These are phyloP conservation scores for Kandelia obovata DNA, from an alignment of 345 rosid genomes.

Conservation along the genomic window DNA sequence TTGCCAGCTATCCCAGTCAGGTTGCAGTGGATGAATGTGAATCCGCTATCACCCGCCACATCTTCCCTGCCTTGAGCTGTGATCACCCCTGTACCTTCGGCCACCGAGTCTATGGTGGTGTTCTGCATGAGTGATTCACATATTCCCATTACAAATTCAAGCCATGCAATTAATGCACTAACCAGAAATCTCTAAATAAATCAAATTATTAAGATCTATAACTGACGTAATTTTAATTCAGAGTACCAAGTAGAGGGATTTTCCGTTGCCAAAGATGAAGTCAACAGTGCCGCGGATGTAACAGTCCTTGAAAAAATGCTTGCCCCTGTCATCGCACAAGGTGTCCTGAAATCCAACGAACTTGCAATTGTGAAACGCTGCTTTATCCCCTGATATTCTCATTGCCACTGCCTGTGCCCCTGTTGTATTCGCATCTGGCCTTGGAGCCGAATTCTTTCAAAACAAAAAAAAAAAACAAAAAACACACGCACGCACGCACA, in stretches of 20 bases:
- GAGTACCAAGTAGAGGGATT: slow-evolving; percentile 43
- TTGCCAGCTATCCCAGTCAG: slow-evolving; percentile 21
- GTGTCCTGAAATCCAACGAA: slow-evolving; percentile 53
- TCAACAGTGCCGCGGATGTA: slow-evolving; percentile 46
- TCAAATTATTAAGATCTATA: too few species aligned
- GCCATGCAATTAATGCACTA: too few species aligned
- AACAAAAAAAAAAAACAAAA: neutral
- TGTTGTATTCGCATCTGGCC: slow-evolving; percentile 33
- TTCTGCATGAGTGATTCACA: slow-evolving; percentile 18
- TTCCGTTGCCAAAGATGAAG: slow-evolving; percentile 51
- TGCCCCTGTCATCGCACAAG: slow-evolving; percentile 43
- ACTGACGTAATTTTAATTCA: neutral
- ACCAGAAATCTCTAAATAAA: too few species aligned
- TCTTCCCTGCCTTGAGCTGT: slow-evolving; percentile 42
- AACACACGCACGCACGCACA: too few species aligned
- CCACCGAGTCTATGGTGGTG: slow-evolving; percentile 37
- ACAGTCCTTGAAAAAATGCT: slow-evolving; percentile 43
- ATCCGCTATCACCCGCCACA: slow-evolving; percentile 27
- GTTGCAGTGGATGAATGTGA: slow-evolving; percentile 36
- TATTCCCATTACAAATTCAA: too few species aligned
- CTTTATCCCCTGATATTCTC: slow-evolving; percentile 46
- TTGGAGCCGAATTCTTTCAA: slow-evolving; percentile 40
- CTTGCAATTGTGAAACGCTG: slow-evolving; percentile 40
- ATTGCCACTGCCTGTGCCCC: slow-evolving; percentile 48
- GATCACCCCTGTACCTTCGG: slow-evolving; percentile 37